Evolutionary conservation across 352 stramenopile genomes (phyloP).

Genomic region (Pythium rishiriense): DNA sequence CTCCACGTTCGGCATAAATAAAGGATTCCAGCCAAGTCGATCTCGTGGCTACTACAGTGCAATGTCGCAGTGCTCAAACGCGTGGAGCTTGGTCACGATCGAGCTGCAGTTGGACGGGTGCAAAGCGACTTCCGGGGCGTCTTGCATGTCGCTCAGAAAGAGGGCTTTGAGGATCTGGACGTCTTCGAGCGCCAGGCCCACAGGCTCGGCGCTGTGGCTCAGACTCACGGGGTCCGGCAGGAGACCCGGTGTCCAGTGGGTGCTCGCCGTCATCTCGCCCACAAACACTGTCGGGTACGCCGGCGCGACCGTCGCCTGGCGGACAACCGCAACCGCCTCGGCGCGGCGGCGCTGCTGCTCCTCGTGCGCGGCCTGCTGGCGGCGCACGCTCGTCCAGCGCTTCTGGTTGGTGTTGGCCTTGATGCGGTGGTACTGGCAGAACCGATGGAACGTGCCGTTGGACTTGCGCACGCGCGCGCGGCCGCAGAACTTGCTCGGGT

Average conservation of each 20-base stretch:
- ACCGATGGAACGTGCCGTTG: slow-evolving; percentile 17
- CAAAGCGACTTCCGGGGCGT: too few relatives aligned
- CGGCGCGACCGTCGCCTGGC: background rate
- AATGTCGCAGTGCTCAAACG: slow-evolving; percentile 10
- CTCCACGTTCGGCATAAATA: background rate
- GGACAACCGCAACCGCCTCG: background rate
- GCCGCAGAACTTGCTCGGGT: slow-evolving; percentile 17
- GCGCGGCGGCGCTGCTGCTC: background rate
- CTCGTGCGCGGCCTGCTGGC: slow-evolving; percentile 2
- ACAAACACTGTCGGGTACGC: background rate
- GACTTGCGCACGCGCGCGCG: slow-evolving; percentile 11
- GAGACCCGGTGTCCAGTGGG: background rate
- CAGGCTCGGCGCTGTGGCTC: slow-evolving; percentile 1
- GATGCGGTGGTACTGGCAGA: slow-evolving; percentile 15
- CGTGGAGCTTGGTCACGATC: background rate
- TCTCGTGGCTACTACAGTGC: background rate
- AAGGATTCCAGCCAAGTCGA: background rate
- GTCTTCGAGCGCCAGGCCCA: slow-evolving; percentile 1
- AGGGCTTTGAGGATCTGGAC: slow-evolving; percentile 13
- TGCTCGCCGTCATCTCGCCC: background rate
- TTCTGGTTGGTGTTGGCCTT: slow-evolving; percentile 23
- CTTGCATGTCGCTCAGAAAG: slow-evolving; percentile 2
- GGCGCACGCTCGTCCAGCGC: slow-evolving; percentile 13
- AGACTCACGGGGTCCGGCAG: slow-evolving; percentile 13
- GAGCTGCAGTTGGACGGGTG: background rate